Conservation (phyloP, 768 basidiomycete species). For the Boletus eberwhitei region DNA sequence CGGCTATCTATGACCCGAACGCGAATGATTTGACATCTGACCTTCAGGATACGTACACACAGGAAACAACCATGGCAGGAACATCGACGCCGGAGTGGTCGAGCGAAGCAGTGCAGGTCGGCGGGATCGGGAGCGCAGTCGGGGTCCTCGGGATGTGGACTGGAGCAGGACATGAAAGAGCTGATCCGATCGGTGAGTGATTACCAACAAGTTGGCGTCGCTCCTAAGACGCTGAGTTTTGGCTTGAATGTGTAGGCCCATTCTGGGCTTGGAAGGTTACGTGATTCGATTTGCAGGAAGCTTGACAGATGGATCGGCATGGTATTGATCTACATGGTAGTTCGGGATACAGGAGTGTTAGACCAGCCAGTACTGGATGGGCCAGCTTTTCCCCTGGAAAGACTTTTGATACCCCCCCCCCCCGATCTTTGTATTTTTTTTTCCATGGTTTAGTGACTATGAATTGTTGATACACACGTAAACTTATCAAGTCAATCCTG, state of each 20-base stretch:
- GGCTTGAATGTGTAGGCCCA: conserved; percentile 30
- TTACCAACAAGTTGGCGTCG: background rate
- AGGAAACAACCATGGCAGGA: conserved; percentile 34
- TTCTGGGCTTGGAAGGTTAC: conserved; percentile 44
- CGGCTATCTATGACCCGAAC: too few species aligned
- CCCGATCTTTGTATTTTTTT: too few species aligned
- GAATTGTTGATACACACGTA: too few species aligned
- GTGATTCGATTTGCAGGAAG: conserved; percentile 11
- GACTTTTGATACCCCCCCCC: too few species aligned
- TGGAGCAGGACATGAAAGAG: conserved; percentile 42
- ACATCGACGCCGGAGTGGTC: conserved; percentile 44
- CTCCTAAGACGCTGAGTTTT: background rate
- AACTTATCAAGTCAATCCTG: too few species aligned
- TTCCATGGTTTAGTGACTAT: too few species aligned
- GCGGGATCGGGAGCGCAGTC: conserved; percentile 48
- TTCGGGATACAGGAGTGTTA: background rate
- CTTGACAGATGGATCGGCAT: background rate
- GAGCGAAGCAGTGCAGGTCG: conserved; percentile 56
- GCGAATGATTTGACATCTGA: background rate
- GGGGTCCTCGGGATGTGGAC: conserved; percentile 60
- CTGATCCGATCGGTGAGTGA: conserved; percentile 42
- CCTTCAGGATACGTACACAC: conserved; percentile 15
- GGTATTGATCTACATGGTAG: too few species aligned
- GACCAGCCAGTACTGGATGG: background rate
- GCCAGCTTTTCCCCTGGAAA: background rate